Base-by-base conservation (phyloP, 306 rosid genomes). In the Inga laurina region DNA sequence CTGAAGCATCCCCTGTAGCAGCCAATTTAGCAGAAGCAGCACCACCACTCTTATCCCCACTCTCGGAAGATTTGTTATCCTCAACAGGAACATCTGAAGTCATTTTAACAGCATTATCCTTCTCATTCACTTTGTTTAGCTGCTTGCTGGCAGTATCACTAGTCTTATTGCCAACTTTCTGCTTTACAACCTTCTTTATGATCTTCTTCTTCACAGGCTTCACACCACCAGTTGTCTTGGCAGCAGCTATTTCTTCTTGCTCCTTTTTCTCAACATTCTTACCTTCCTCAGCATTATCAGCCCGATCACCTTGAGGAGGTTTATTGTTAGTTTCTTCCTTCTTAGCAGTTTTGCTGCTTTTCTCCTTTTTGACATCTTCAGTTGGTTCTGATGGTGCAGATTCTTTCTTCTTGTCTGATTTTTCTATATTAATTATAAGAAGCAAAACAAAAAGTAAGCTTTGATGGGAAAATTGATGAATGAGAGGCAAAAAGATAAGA, bases 191-290 rank as follows among this genome's bases (percentile, higher is more conserved):
- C 92, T 87, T 97, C 81, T 84, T 94, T 65, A 94, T 91, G 74
- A 97, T 73, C 85, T 91, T 97, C 88, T 89, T 96, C 82, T 92
- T 97, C 87, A 88, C 97, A 67, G 98, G 19, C 87, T 89, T 92
- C 72, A 72, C 93, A 73, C 34, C 84, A 32, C 90, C 82, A 18
- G 89, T 48, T 71, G 90, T 81, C 83, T 86, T 93, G 73, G 89
- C 87, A 77, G 79, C 34, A 49, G 87, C 89, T 78, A 85, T 72
- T 79, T 82, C 92, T 67, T 35, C 93, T 52, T 30, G 87, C 54
- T 80, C 93, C 41, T 90, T 87, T 77, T 87, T 91, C 80, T 84
- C 96, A 59, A 77, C 85, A 83, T 69, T 85, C 76, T 83, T 80
- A 45, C 37, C 83, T 54, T 82, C 92, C 78, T 82, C 92, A 68